Evolutionary conservation across 495 filamentous ascomycete species (phyloP).

Genomic region (Daldinia caldariorum): DNA sequence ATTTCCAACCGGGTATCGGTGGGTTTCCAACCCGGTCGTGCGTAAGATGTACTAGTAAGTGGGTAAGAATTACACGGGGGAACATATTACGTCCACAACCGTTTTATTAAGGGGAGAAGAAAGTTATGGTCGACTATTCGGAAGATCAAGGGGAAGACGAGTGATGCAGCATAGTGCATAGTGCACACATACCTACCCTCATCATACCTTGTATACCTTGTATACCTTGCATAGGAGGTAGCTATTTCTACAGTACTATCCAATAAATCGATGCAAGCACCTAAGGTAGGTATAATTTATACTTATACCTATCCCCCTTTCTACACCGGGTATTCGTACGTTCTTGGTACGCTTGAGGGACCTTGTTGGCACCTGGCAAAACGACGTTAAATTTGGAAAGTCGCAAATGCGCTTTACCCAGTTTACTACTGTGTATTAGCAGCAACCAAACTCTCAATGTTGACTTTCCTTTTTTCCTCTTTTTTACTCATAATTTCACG

Average conservation of each 20-base stretch:
- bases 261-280: too few relatives aligned
- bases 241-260: background rate
- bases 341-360: background rate
- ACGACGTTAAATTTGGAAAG: conserved; percentile 15
- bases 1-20: conserved; percentile 17
- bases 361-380: conserved; percentile 27
- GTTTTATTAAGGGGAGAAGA: conserved; percentile 31
- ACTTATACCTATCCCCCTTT: background rate
- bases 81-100: conserved; percentile 15
- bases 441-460: background rate
- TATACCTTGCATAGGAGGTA: background rate
- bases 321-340: background rate
- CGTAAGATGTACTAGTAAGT: conserved; percentile 35
- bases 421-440: background rate
- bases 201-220: too few relatives aligned
- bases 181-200: too few relatives aligned
- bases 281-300: background rate
- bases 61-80: conserved; percentile 20
- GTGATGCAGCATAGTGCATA: background rate
- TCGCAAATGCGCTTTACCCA: conserved; percentile 12
- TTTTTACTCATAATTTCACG: conserved; percentile 1
- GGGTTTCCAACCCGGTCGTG: conserved; percentile 13
- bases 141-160: conserved; percentile 15
- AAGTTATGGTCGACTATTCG: conserved; percentile 18
- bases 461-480: too few relatives aligned